These are phyloP conservation scores for Heterococcus sp. DNA, from an alignment of 108 stramenopile genomes.

Conservation along the genomic window DNA sequence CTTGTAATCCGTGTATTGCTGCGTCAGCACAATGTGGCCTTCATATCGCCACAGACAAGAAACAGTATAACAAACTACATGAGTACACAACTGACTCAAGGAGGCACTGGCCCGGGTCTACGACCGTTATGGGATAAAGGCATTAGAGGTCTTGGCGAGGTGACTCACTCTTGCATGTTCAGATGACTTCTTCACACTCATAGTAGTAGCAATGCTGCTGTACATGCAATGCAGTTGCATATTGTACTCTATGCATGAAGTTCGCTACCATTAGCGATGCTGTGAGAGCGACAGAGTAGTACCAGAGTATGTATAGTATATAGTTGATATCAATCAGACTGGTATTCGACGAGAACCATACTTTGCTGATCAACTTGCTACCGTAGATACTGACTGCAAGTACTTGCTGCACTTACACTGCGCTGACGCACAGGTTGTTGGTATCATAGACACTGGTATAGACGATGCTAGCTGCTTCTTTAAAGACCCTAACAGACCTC, in stretches of 20 bases:
- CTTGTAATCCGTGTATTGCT: no score
- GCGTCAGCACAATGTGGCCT: not conserved
- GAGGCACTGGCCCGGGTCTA: not conserved
- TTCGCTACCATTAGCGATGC: not conserved
- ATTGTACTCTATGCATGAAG: not conserved
- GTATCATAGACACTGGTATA: slow-evolving; percentile 34
- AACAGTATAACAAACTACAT: not conserved
- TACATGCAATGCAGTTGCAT: not conserved
- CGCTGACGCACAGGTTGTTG: slow-evolving; percentile 1
- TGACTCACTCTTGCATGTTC: not conserved
- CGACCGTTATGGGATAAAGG: slow-evolving; percentile 16
- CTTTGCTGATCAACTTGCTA: not conserved
- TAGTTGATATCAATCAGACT: not conserved
- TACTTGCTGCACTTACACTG: not conserved
- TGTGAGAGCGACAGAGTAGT: not conserved
- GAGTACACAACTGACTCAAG: not conserved
- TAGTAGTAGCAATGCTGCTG: not conserved
- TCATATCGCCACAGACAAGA: not conserved
- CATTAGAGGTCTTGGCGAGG: slow-evolving; percentile 15
- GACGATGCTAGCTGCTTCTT: slow-evolving; percentile 38
- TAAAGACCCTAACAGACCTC: not conserved
- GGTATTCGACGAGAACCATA: not conserved
- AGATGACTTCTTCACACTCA: not conserved
- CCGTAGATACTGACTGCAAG: not conserved
- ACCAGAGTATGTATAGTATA: not conserved